A percentile compares a stretch with the other conserved stretches of the same genome.
phyloP scores from a whole-genome alignment of 352 stramenopile genomes.

The Globisporangium camurandrum region DNA sequence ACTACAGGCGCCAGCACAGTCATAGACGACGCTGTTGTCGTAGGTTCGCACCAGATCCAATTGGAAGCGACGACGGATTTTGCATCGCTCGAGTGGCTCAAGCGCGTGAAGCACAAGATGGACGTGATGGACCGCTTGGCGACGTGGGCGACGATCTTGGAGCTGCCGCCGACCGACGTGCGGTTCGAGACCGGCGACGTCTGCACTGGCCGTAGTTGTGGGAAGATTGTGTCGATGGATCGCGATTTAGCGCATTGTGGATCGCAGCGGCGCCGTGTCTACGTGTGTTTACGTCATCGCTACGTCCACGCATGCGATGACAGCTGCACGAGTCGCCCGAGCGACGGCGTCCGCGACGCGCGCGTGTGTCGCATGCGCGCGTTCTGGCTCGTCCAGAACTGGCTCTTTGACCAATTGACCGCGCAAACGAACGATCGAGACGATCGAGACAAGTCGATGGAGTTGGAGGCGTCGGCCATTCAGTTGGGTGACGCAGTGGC shows the following conservation, averaged over 20 bases:
- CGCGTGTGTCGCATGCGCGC: slow-evolving; percentile 65
- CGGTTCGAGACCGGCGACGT: slow-evolving; percentile 66
- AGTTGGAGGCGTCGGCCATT: slow-evolving; percentile 47
- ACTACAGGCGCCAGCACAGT: slow-evolving; percentile 10
- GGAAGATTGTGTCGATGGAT: slow-evolving; percentile 82
- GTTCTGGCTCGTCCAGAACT: slow-evolving; percentile 76
- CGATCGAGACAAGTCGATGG: too few species aligned
- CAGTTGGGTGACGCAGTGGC: slow-evolving; percentile 49
- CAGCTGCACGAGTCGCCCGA: slow-evolving; percentile 51
- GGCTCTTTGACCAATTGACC: slow-evolving; percentile 59
- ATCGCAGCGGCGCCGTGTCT: slow-evolving; percentile 57
- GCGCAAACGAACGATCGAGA: slow-evolving; percentile 7
- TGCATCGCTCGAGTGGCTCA: slow-evolving; percentile 78
- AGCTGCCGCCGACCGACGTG: slow-evolving; percentile 51
- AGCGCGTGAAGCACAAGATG: slow-evolving; percentile 81
- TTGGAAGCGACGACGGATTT: slow-evolving; percentile 66
- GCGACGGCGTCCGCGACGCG: slow-evolving; percentile 48
- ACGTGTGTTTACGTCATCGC: slow-evolving; percentile 70
- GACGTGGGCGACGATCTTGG: slow-evolving; percentile 60
- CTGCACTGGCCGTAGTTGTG: slow-evolving; percentile 46
- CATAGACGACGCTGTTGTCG: slow-evolving; percentile 12
- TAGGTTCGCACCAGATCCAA: slow-evolving; percentile 54
- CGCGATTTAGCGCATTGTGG: slow-evolving; percentile 68
- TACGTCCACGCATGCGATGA: slow-evolving; percentile 81
- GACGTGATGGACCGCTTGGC: slow-evolving; percentile 76